phyloP scores from a whole-genome alignment of 257 asterid species.

The Prunella vulgaris region DNA sequence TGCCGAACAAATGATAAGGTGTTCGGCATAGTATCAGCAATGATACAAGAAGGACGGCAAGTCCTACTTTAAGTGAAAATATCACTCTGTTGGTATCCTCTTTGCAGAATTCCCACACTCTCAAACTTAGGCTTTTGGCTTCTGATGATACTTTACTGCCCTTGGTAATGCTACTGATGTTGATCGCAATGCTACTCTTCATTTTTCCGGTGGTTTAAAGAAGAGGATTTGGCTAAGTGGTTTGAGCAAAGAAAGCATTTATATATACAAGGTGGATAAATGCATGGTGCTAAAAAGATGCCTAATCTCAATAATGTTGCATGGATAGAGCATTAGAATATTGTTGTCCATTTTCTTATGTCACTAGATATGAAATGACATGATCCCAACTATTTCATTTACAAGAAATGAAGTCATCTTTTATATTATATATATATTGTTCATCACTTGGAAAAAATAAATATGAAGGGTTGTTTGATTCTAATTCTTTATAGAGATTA shows the following conservation, averaged over 20 bases:
- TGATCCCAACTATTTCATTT: neutral
- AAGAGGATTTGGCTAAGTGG: slow-evolving; percentile 22
- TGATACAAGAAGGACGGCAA: slow-evolving; percentile 63
- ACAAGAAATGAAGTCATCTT: neutral
- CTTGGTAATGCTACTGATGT: slow-evolving; percentile 34
- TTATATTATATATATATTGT: too few species aligned
- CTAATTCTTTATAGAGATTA: too few species aligned
- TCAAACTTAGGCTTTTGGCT: slow-evolving; percentile 26
- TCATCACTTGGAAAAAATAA: neutral
- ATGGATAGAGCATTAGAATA: slow-evolving; percentile 62
- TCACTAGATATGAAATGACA: neutral
- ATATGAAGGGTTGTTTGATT: neutral
- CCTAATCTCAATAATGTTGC: slow-evolving; percentile 56
- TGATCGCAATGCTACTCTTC: slow-evolving; percentile 52
- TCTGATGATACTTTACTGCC: slow-evolving; percentile 15
- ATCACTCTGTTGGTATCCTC: slow-evolving; percentile 51
- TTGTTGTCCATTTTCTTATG: slow-evolving; percentile 21
- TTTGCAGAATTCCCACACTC: slow-evolving; percentile 48
- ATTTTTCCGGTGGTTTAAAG: slow-evolving; percentile 47
- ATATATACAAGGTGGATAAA: slow-evolving; percentile 34
- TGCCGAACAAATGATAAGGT: slow-evolving; percentile 56
- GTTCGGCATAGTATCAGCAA: slow-evolving; percentile 45
- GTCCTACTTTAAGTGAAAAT: slow-evolving; percentile 63
- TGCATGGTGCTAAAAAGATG: slow-evolving; percentile 32
- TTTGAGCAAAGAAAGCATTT: slow-evolving; percentile 36